Base-by-base conservation (phyloP, 352 stramenopile species). In the Pythium rishiriense region DNA sequence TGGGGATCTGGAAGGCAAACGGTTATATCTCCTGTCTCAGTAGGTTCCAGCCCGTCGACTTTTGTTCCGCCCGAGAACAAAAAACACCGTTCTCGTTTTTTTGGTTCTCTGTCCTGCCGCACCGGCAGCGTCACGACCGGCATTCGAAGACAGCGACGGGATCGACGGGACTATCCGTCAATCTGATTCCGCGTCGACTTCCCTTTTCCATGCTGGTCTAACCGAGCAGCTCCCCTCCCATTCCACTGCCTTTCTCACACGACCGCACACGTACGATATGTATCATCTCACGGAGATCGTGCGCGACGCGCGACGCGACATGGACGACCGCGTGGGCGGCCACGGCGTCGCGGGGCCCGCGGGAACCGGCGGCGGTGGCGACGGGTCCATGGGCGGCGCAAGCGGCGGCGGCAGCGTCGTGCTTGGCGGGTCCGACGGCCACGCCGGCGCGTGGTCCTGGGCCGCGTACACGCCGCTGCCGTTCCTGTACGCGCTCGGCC, bases 271-370 rank as follows among this genome's bases (percentile, higher is more conserved):
- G n/a, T n/a, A n/a, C n/a, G n/a, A n/a, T n/a, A 94, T 94, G 85
- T 94, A 94, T 59, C 85, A 94, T 68, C 69, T 94, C 25, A 78
- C 85, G 21, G 85, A 94, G 73, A 90, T 94, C 68, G 79, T 94
- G 58, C 85, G 85, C 61, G 85, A 94, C 64, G 85, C 85, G 33
- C 68, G 83, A 37, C 81, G 82, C 48, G 83, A 91, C 73, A 90
- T 94, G 83, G 74, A 88, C 52, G 79, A 90, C 68, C 82, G 84
- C 19, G 49, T 66, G 33, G 31, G 78, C 55, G 26, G 14, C 48
- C 48, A n/a, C n/a, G n/a, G 33, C 33, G 33, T 14, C 10, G 11
- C 33, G 10, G 33, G 33, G 10, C 10, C 33, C 33, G 9, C 33
- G 9, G 33, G 33, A 4, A 73, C 10, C 33, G 9, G 33, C 33